phyloP scores from a whole-genome alignment of 2,329 filamentous ascomycete genomes.

The Microdochium nivale region DNA sequence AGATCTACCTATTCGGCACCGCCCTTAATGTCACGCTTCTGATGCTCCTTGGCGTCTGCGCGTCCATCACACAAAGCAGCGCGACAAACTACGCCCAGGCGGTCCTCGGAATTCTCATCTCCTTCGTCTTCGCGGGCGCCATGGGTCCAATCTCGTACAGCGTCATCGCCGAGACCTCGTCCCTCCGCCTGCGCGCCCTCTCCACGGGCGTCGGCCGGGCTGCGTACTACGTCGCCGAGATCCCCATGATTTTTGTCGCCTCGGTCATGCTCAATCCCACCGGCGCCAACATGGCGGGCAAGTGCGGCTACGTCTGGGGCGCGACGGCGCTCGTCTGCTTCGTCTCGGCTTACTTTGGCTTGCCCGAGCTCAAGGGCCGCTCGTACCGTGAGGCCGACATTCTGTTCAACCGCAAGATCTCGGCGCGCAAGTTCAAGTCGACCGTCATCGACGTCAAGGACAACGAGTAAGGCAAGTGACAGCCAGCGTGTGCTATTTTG shows the following conservation, averaged over 20 bases:
- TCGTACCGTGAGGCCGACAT: constrained; percentile 36
- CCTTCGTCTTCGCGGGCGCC: constrained; percentile 26
- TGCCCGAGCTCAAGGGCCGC: constrained; percentile 35
- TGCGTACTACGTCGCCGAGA: constrained; percentile 31
- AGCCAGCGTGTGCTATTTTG: no score
- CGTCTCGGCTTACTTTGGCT: constrained; percentile 29
- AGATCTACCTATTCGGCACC: constrained; percentile 28
- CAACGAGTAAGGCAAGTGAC: constrained; percentile 21
- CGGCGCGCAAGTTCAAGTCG: constrained; percentile 33
- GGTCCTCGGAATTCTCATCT: constrained; percentile 26
- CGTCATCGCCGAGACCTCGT: constrained; percentile 27
- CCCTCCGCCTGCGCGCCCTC: constrained; percentile 25
- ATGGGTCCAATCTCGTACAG: constrained; percentile 27
- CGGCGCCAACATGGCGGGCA: constrained; percentile 30
- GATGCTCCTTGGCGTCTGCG: constrained; percentile 24
- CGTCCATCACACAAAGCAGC: constrained; percentile 20
- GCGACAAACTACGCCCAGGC: constrained; percentile 28
- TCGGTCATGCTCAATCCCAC: constrained; percentile 29
- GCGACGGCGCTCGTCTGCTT: constrained; percentile 30
- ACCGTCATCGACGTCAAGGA: constrained; percentile 32
- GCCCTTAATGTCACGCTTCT: constrained; percentile 23
- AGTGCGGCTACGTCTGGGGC: constrained; percentile 39
- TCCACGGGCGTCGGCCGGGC: constrained; percentile 27
- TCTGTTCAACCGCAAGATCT: constrained; percentile 30
- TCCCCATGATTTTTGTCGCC: constrained; percentile 30